Percentiles rank a stretch among this genome's conserved stretches.
Conservation (phyloP, 129 eudicot genomes). For the Flaveria brownii region DNA sequence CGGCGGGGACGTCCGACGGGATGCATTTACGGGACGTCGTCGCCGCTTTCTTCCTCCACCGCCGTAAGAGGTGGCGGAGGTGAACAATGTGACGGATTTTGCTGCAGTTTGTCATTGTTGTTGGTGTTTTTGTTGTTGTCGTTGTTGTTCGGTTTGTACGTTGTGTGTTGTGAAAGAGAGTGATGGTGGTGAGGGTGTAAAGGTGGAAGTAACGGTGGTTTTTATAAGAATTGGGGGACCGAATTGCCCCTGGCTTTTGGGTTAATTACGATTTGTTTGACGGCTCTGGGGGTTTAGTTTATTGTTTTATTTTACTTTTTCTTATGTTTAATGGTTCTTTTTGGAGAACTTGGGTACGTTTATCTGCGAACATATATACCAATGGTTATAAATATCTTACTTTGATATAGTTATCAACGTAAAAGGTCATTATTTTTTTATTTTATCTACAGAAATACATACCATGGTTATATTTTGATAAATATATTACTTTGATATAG, state of each 20-base stretch:
- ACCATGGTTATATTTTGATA: too few relatives aligned
- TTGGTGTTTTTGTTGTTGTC: constrained; percentile 18
- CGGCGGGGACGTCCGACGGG: constrained; percentile 90
- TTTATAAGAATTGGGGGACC: constrained; percentile 27
- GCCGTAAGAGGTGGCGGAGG: constrained; percentile 72
- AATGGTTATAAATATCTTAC: too few relatives aligned
- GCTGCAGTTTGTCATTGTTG: constrained; percentile 66
- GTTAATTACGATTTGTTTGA: constrained; percentile 25
- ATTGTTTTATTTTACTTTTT: neutral
- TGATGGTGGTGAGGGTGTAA: constrained; percentile 17
- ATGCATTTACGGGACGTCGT: constrained; percentile 46
- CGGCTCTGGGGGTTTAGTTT: constrained; percentile 28
- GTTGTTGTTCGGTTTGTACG: constrained; percentile 2
- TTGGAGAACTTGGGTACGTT: neutral
- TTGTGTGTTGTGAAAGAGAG: constrained; percentile 14
- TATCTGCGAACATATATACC: neutral
- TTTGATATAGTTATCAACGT: too few relatives aligned
- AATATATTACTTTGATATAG: too few relatives aligned
- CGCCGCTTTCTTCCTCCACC: constrained; percentile 74
- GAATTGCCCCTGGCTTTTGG: constrained; percentile 21
- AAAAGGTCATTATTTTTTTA: too few relatives aligned
- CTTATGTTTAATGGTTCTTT: neutral
- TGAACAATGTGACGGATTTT: constrained; percentile 90
- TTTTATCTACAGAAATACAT: neutral
- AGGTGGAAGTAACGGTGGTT: constrained; percentile 15